Conservation (phyloP, 2,329 filamentous ascomycete genomes). For the Curvularia sp. region DNA sequence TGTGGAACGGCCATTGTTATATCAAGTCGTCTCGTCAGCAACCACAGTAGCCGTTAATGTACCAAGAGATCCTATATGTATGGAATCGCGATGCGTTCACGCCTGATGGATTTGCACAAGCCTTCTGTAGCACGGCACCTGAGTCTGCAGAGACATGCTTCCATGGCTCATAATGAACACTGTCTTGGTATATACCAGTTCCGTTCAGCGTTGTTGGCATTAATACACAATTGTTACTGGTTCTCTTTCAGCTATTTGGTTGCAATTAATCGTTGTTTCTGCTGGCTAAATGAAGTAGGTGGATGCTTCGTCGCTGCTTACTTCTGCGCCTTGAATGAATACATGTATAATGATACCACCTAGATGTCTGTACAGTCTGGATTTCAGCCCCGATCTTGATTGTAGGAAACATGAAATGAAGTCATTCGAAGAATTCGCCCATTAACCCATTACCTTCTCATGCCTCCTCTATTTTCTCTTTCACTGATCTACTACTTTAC, state of each 20-base stretch:
- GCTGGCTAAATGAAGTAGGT: not conserved
- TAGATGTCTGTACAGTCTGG: not conserved
- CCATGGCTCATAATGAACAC: not conserved
- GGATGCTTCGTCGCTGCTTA: not conserved
- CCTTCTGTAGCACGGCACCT: too few species aligned
- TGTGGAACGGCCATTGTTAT: not conserved
- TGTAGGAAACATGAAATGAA: not conserved
- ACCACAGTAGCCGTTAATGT: not conserved
- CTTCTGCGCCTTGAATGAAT: not conserved
- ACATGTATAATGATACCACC: not conserved
- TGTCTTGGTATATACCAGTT: not conserved
- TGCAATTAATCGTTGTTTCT: not conserved
- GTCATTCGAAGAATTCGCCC: not conserved
- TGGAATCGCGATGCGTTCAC: not conserved
- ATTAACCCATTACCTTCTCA: not conserved
- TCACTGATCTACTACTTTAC: too few species aligned
- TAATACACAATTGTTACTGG: not conserved
- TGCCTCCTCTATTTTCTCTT: not conserved
- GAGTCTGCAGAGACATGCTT: not conserved
- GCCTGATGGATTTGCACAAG: not conserved
- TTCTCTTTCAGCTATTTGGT: not conserved
- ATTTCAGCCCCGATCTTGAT: not conserved
- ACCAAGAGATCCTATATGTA: not conserved
- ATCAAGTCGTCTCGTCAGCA: not conserved
- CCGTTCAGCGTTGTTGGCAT: not conserved